These are phyloP conservation scores for Diaporthe citri DNA, from an alignment of 2,329 filamentous ascomycete genomes.

Conservation along the genomic window DNA sequence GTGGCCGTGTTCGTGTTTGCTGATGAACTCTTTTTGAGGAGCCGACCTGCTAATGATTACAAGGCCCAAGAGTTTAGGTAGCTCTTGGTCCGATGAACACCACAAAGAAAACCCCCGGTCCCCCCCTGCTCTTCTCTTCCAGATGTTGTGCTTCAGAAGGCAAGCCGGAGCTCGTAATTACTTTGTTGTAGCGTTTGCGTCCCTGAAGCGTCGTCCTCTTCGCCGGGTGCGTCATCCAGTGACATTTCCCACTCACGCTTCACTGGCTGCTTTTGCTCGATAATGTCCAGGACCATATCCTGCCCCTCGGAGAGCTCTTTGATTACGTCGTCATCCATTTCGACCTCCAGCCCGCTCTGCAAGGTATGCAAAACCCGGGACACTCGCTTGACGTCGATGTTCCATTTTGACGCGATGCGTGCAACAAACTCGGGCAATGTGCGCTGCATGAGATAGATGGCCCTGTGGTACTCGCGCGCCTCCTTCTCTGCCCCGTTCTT, in stretches of 20 bases:
- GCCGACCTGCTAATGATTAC: conserved; percentile 31
- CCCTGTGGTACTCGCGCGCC: conserved; percentile 78
- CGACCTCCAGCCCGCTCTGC: conserved; percentile 81
- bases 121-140: background rate
- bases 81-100: conserved; percentile 23
- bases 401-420: conserved; percentile 83
- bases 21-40: conserved; percentile 9
- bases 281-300: conserved; percentile 84
- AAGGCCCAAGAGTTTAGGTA: conserved; percentile 17
- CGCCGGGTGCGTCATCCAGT: conserved; percentile 57
- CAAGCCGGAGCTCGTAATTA: conserved; percentile 60
- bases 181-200: conserved; percentile 48
- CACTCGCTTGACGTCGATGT: conserved; percentile 79
- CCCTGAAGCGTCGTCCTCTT: conserved; percentile 52
- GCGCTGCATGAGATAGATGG: conserved; percentile 85
- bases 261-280: conserved; percentile 55
- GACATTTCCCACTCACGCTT: conserved; percentile 75
- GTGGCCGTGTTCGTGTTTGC: conserved; percentile 27
- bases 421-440: conserved; percentile 80
- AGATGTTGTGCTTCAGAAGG: conserved; percentile 53
- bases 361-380: conserved; percentile 79
- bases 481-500: conserved; percentile 63
- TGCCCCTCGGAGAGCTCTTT: conserved; percentile 88
- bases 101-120: background rate
- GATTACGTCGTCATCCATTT: conserved; percentile 92